phyloP scores from a whole-genome alignment of 2,329 filamentous ascomycete species.

The Penicillium occitanis region DNA sequence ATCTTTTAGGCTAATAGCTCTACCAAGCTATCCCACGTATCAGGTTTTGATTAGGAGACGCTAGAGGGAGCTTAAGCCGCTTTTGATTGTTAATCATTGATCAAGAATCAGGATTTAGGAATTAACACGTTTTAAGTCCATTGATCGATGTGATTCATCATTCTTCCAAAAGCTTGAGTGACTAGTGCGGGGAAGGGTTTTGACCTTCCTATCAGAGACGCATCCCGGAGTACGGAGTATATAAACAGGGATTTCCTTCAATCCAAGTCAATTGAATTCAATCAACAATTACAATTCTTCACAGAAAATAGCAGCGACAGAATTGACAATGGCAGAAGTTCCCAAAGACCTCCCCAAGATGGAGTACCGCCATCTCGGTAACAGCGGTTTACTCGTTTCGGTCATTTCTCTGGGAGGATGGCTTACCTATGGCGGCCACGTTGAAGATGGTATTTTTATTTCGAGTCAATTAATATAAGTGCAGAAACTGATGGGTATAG shows the following conservation, averaged over 20 bases:
- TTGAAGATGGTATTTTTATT: conserved; percentile 57
- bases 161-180: neutral
- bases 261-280: neutral
- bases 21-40: neutral
- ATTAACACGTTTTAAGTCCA: conserved; percentile 2
- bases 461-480: neutral
- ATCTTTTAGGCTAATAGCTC: neutral
- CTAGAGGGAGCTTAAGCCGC: neutral
- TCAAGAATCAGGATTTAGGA: neutral
- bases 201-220: conserved; percentile 1
- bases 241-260: neutral
- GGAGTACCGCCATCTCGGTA: conserved; percentile 71
- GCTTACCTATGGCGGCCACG: conserved; percentile 72
- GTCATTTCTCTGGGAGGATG: conserved; percentile 64
- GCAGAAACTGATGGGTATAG: conserved; percentile 11
- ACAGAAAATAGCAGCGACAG: neutral
- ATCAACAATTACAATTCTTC: neutral
- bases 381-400: conserved; percentile 71
- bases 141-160: neutral
- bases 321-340: conserved; percentile 26
- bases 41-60: neutral
- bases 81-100: neutral
- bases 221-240: neutral
- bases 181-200: neutral
- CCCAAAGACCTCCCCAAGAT: conserved; percentile 45